A percentile compares a stretch with the other conserved stretches of the same genome.
Conservation (phyloP, 1,284 basidiomycete genomes). For the Coniferiporia weirii region DNA sequence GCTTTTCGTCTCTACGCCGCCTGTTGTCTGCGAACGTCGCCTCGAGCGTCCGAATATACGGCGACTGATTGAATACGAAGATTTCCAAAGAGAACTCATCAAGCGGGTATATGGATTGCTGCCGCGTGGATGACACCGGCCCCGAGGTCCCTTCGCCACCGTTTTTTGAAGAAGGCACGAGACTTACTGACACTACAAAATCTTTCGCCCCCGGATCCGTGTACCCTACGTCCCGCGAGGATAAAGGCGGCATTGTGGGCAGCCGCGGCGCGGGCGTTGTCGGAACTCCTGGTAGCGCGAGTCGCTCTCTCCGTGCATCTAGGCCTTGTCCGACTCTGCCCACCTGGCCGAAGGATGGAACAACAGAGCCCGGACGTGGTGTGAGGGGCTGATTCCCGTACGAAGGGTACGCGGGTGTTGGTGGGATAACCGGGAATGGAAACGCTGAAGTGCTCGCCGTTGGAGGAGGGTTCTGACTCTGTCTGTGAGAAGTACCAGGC, state of each 20-base stretch:
- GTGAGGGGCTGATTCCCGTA: constrained; percentile 46
- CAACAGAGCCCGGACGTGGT: constrained; percentile 49
- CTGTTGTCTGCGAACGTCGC: constrained; percentile 60
- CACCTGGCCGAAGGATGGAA: constrained; percentile 44
- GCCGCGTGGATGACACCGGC: constrained; percentile 21
- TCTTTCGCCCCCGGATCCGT: constrained; percentile 38
- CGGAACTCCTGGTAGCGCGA: constrained; percentile 31
- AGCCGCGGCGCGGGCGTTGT: constrained; percentile 54
- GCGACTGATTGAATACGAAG: constrained; percentile 84
- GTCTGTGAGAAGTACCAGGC: constrained; percentile 19
- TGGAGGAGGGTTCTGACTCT: constrained; percentile 15
- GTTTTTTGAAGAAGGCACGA: constrained; percentile 36
- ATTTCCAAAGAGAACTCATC: constrained; percentile 81
- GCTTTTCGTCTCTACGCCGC: constrained; percentile 37
- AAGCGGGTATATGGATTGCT: constrained; percentile 57
- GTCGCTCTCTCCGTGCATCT: constrained; percentile 57
- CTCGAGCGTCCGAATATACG: constrained; percentile 73
- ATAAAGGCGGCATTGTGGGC: constrained; percentile 26
- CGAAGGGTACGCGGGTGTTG: constrained; percentile 67
- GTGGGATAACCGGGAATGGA: constrained; percentile 31
- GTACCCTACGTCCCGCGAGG: constrained; percentile 21
- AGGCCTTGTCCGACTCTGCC: constrained; percentile 50
- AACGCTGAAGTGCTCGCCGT: constrained; percentile 18
- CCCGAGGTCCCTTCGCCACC: constrained; percentile 18
- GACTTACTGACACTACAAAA: constrained; percentile 70